phyloP scores from a whole-genome alignment of 129 eudicot genomes.

The Helichrysum umbraculigerum region DNA sequence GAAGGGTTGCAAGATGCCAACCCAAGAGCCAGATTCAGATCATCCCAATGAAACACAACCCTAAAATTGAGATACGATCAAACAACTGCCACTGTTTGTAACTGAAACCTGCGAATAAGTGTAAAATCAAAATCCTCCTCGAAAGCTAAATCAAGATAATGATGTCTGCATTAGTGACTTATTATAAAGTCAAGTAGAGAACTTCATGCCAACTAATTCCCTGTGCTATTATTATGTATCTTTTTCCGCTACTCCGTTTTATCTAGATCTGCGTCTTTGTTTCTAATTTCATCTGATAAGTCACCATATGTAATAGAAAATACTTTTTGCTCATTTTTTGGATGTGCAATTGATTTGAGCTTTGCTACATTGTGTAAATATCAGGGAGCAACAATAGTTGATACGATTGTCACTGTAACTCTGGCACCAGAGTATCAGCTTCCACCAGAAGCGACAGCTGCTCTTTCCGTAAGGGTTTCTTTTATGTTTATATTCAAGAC shows the following conservation, averaged over 20 bases:
- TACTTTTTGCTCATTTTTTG: neutral
- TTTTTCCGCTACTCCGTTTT: neutral
- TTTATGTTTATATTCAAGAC: neutral
- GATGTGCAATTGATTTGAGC: neutral
- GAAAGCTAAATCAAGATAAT: neutral
- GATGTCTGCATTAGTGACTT: neutral
- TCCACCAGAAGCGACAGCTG: constrained; percentile 64
- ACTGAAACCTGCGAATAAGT: too few species aligned
- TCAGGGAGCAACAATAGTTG: constrained; percentile 91
- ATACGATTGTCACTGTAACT: constrained; percentile 52
- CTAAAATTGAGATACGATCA: too few species aligned
- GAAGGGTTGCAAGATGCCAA: too few species aligned
- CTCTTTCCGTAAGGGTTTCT: constrained; percentile 47
- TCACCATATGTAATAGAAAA: neutral
- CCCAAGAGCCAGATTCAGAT: too few species aligned
- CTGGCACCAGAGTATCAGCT: constrained; percentile 65
- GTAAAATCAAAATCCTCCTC: neutral
- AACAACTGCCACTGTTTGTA: too few species aligned
- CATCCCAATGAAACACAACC: too few species aligned
- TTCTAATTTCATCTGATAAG: neutral
- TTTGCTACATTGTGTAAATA: constrained; percentile 8
- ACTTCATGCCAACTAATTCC: neutral
- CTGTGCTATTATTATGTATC: neutral
- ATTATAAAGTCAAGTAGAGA: neutral
- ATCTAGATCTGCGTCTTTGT: neutral